These are phyloP conservation scores for Erodium texanum DNA, from an alignment of 441 rosid species.

Conservation along the genomic window DNA sequence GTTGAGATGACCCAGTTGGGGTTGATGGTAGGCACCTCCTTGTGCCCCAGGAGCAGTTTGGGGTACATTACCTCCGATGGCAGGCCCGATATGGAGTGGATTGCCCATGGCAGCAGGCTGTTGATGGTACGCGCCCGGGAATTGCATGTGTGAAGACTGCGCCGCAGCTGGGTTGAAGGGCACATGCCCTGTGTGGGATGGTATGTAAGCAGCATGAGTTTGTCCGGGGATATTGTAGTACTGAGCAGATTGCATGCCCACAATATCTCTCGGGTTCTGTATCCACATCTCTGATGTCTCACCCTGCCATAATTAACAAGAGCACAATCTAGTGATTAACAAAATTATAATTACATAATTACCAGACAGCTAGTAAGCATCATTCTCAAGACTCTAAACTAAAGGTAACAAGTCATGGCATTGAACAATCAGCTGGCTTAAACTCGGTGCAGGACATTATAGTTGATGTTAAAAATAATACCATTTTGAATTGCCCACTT, in stretches of 20 bases:
- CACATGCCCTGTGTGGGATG: constrained; percentile 69
- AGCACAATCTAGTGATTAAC: too few relatives aligned
- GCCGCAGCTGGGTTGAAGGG: constrained; percentile 69
- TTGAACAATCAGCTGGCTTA: too few relatives aligned
- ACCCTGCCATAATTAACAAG: constrained; percentile 54
- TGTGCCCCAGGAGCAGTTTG: constrained; percentile 53
- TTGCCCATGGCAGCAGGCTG: constrained; percentile 65
- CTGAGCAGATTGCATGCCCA: constrained; percentile 34
- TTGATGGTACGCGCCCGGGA: constrained; percentile 64
- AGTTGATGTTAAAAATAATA: too few relatives aligned
- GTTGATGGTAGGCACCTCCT: constrained; percentile 80
- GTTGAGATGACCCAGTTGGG: constrained; percentile 80
- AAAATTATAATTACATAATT: too few relatives aligned
- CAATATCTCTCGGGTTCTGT: constrained; percentile 67
- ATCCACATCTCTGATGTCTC: constrained; percentile 91
- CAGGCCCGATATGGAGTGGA: constrained; percentile 72
- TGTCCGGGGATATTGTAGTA: constrained; percentile 80
- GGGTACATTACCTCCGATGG: constrained; percentile 8
- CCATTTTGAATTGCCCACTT: too few relatives aligned
- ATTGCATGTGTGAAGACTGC: constrained; percentile 90
- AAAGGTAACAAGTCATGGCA: too few relatives aligned
- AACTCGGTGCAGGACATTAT: too few relatives aligned
- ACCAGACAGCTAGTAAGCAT: too few relatives aligned
- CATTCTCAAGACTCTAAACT: too few relatives aligned
- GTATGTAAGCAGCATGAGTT: constrained; percentile 67